Conservation (phyloP, 2,329 filamentous ascomycete species). For the Sporothrix inflata region DNA sequence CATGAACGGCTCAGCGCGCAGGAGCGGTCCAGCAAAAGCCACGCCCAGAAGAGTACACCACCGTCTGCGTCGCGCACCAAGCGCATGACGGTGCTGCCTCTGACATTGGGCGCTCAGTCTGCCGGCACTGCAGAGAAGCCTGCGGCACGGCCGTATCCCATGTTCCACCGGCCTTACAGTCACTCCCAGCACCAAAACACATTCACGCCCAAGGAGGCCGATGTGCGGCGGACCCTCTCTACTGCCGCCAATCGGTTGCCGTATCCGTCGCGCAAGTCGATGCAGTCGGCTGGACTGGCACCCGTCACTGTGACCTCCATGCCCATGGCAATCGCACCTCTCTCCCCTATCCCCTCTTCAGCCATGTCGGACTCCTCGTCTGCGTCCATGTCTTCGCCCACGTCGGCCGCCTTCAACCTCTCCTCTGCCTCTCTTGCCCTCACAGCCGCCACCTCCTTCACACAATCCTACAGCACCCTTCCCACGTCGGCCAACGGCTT, state of each 20-base stretch:
- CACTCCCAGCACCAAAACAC: slow-evolving; percentile 7
- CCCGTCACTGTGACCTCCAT: neutral
- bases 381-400: slow-evolving; percentile 19
- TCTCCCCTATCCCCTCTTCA: neutral
- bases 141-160: slow-evolving; percentile 16
- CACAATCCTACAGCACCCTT: neutral
- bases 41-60: neutral
- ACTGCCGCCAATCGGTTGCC: slow-evolving; percentile 15
- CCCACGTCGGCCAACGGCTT: slow-evolving; percentile 23
- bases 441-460: slow-evolving; percentile 24
- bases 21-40: neutral
- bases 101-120: neutral
- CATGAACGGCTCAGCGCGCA: slow-evolving; percentile 29
- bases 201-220: neutral
- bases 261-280: slow-evolving; percentile 25
- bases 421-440: slow-evolving; percentile 16
- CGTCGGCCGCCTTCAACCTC: slow-evolving; percentile 13
- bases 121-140: neutral
- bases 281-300: slow-evolving; percentile 8
- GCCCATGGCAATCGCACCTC: neutral
- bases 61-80: neutral
- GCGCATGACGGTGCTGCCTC: neutral
- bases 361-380: slow-evolving; percentile 24
- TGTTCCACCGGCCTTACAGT: slow-evolving; percentile 30
- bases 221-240: neutral